phyloP scores from a whole-genome alignment of 192 early-diverging fungal genomes.

The Backusella australiensis region DNA sequence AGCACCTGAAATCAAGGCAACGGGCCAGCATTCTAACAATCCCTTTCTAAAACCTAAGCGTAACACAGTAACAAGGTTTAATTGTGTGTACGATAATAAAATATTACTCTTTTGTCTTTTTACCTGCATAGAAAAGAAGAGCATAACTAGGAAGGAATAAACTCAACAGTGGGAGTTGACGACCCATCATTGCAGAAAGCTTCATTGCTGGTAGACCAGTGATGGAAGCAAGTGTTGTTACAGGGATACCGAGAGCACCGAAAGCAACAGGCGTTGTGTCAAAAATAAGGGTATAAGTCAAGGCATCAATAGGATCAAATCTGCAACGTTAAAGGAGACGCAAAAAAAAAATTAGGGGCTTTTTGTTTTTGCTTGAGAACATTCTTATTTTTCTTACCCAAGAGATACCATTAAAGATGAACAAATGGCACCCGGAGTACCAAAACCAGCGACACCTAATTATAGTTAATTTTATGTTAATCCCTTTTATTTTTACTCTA shows the following conservation, averaged over 20 bases:
- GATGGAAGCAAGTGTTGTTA: conserved; percentile 36
- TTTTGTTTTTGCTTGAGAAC: background rate
- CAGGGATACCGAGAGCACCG: conserved; percentile 38
- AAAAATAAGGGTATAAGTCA: conserved; percentile 33
- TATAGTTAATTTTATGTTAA: background rate
- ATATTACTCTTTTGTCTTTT: background rate
- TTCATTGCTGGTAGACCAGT: conserved; percentile 28
- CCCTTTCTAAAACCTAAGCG: conserved; percentile 22
- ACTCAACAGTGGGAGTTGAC: conserved; percentile 33
- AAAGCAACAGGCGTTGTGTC: conserved; percentile 37
- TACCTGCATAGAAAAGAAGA: conserved; percentile 31
- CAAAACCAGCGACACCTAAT: conserved; percentile 36
- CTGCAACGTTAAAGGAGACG: background rate
- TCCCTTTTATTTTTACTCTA: background rate
- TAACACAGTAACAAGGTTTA: background rate
- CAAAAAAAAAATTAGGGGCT: background rate
- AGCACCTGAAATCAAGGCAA: conserved; percentile 23
- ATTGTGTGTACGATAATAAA: background rate
- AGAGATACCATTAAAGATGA: conserved; percentile 38
- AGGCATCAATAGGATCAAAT: conserved; percentile 36
- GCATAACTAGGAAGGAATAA: conserved; percentile 35
- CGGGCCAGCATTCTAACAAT: conserved; percentile 36
- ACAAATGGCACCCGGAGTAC: conserved; percentile 42
- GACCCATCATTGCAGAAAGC: conserved; percentile 36
- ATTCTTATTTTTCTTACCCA: conserved; percentile 14